Base-by-base conservation (phyloP, 2,329 filamentous ascomycete species). In the Fusarium sp. region DNA sequence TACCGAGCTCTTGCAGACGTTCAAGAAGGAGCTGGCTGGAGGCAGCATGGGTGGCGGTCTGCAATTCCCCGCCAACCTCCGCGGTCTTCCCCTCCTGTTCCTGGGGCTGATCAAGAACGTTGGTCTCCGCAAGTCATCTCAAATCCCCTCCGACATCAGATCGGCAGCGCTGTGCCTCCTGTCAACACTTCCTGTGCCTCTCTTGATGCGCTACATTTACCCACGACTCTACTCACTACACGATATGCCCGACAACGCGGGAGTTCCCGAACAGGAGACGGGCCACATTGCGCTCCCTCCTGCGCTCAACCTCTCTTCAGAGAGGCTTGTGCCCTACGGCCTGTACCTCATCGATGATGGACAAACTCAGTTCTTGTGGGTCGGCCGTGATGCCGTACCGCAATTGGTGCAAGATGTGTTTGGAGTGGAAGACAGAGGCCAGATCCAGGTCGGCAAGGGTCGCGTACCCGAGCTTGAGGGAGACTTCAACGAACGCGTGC, bases 311-410 rank as follows among this genome's bases (percentile, higher is more conserved):
- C 88, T 98, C 65, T 95, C 94, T 6, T 97, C 95, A 3, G 94
- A 96, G 82, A 90, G 93, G 52, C 89, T 99, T 56, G 94, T 94
- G 7, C 90, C 95, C 2, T 97, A 97, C 80, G 96, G 96, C 33
- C 86, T 99, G 23, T 99, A 99, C 83, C 89, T 99, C 65, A 96
- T 99, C 77, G 96, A 99, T 78, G 96, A 99, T 79, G 95, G 95
- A 6, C 96, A 98, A 83, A 98, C 94, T 10, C 96, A 99, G 81
- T 99, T 99, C 88, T 85, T 99, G 53, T 99, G 96, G 96, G 89
- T 98, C 25, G 96, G 96, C 19, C 91, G 95, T 40, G 96, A 99
- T 75, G 93, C 96, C 3, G 94, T 99, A 33, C 94, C 95, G 3
- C 94, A 97, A 80, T 88, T 99, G 37, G 86, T 98, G 44, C 84